Evolutionary conservation across 805 yeast species (phyloP).

Genomic region (Myxozyma vanderwaltii): DNA sequence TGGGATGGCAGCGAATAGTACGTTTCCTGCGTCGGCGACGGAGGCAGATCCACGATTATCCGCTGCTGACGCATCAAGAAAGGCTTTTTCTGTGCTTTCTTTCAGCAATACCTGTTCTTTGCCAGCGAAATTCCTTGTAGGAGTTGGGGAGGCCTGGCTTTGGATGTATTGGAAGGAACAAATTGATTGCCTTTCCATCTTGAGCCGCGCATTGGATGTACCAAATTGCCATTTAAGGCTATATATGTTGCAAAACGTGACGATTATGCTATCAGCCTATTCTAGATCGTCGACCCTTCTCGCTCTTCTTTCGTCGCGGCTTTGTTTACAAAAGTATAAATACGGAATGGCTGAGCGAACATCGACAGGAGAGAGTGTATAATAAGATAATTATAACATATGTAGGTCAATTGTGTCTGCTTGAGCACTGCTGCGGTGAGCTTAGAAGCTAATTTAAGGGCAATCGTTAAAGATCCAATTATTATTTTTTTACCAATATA

Average conservation of each 20-base stretch:
- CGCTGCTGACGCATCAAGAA: slow-evolving; percentile 13
- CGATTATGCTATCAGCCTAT: neutral
- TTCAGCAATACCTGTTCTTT: too few relatives aligned
- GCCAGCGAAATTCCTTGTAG: neutral
- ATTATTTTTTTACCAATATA: too few relatives aligned
- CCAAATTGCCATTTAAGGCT: neutral
- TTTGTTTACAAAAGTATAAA: neutral
- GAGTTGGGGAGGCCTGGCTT: neutral
- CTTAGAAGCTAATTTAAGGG: too few relatives aligned
- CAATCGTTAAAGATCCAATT: too few relatives aligned
- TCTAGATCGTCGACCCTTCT: neutral
- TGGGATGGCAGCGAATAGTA: slow-evolving; percentile 28
- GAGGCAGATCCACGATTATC: neutral
- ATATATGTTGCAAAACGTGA: neutral
- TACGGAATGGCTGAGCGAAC: too few relatives aligned
- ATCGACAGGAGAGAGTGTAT: too few relatives aligned
- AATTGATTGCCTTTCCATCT: neutral
- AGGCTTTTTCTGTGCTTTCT: too few relatives aligned
- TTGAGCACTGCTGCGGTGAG: too few relatives aligned
- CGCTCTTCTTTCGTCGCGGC: too few relatives aligned
- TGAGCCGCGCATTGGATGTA: slow-evolving; percentile 10
- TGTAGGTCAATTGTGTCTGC: too few relatives aligned
- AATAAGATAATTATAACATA: too few relatives aligned
- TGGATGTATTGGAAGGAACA: neutral
- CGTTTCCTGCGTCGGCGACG: slow-evolving; percentile 7